Evolutionary conservation across 1,139 yeast genomes (phyloP).

Genomic region (Eremothecium cymbalariae): DNA sequence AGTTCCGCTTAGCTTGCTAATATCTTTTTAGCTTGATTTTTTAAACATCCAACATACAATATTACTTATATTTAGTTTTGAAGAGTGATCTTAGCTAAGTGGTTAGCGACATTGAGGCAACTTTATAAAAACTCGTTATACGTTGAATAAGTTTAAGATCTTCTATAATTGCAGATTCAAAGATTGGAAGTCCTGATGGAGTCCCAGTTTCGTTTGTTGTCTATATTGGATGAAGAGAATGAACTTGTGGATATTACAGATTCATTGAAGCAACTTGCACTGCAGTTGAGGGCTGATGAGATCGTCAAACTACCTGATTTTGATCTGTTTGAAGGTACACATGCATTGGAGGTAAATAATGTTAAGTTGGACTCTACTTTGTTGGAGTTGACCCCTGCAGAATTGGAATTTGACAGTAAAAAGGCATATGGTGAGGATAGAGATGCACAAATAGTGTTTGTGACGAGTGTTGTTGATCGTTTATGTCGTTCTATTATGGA

Average conservation of each 20-base stretch:
- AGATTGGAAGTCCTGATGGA: no score
- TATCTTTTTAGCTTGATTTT: no score
- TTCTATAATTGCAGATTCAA: no score
- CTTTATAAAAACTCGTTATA: no score
- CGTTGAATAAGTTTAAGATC: no score
- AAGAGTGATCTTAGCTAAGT: no score
- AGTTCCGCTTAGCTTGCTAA: no score
- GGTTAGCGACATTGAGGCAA: no score
- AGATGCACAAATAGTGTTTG: slow-evolving; percentile 32
- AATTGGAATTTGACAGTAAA: slow-evolving; percentile 29
- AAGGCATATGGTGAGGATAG: slow-evolving; percentile 16
- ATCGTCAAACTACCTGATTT: slow-evolving; percentile 49
- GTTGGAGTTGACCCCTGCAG: slow-evolving; percentile 38
- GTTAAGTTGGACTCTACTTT: slow-evolving; percentile 57
- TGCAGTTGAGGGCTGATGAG: slow-evolving; percentile 32
- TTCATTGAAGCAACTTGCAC: slow-evolving; percentile 33
- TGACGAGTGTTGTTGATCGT: slow-evolving; percentile 42
- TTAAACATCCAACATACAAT: no score
- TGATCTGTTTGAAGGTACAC: slow-evolving; percentile 62
- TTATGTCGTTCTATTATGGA: slow-evolving; percentile 41
- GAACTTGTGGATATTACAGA: slow-evolving; percentile 41
- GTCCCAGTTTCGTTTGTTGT: no score
- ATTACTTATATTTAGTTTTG: no score
- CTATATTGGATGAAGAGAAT: slow-evolving; percentile 4
- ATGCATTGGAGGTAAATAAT: slow-evolving; percentile 61